Percentiles rank a stretch among this genome's conserved stretches.
Conservation (phyloP, 176 grass and related monocot genomes). For the Neostapfia colusana region DNA sequence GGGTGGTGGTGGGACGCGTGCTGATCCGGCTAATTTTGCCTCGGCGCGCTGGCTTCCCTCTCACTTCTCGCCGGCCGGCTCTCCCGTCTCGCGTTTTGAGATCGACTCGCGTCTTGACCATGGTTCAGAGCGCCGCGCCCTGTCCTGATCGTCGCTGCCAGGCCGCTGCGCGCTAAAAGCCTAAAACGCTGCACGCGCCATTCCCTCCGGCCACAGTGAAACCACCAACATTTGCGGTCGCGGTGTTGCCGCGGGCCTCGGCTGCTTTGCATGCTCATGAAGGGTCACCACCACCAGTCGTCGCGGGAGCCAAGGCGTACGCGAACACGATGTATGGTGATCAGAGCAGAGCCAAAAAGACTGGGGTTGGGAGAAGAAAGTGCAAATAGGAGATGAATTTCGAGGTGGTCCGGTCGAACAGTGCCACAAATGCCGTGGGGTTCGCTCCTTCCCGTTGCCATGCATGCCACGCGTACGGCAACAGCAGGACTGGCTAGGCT, state of each 20-base stretch:
- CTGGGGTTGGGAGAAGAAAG: no score
- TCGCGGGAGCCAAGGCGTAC: no score
- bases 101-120: no score
- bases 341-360: no score
- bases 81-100: no score
- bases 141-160: background rate
- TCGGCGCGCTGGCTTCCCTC: background rate
- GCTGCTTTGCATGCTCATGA: background rate
- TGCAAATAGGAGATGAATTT: background rate
- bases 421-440: conserved; percentile 7
- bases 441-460: background rate
- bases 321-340: no score
- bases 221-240: background rate
- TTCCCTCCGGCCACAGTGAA: background rate
- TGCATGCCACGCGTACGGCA: background rate
- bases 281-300: no score
- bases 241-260: background rate
- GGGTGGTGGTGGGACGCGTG: no score
- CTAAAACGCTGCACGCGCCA: background rate
- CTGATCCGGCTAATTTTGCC: background rate
- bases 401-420: background rate
- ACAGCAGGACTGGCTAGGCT: no score
- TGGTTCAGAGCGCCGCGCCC: background rate
- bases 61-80: no score
- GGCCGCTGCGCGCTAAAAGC: background rate